Conservation (phyloP, 768 basidiomycete genomes). For the Filobasidium wieringae region DNA sequence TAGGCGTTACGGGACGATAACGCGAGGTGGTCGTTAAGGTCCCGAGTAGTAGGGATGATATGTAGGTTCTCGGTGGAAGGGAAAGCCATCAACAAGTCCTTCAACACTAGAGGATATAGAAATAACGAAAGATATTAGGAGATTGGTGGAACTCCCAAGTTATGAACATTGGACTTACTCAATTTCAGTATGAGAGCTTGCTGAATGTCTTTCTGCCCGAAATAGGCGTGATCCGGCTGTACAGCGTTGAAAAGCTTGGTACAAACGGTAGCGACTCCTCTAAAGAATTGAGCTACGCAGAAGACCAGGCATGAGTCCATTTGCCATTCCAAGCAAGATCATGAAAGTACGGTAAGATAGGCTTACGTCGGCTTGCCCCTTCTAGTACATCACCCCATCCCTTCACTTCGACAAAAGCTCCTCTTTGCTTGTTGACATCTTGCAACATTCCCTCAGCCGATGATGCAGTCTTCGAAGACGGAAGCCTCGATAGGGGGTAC, state of each 20-base stretch:
- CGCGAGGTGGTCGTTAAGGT: slow-evolving; percentile 56
- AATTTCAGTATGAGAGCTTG: slow-evolving; percentile 71
- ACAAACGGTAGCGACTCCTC: slow-evolving; percentile 88
- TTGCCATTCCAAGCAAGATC: background rate
- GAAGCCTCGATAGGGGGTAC: slow-evolving; percentile 55
- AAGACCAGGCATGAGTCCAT: background rate
- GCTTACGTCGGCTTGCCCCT: slow-evolving; percentile 56
- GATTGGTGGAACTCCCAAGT: background rate
- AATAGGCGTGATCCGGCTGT: slow-evolving; percentile 85
- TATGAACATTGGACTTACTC: slow-evolving; percentile 18
- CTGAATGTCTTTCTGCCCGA: slow-evolving; percentile 98
- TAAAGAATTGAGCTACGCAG: slow-evolving; percentile 64
- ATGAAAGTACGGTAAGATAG: background rate
- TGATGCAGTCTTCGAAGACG: background rate
- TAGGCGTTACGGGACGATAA: slow-evolving; percentile 86
- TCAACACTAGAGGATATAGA: slow-evolving; percentile 43
- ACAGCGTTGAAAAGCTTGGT: slow-evolving; percentile 89
- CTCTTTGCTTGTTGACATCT: slow-evolving; percentile 58
- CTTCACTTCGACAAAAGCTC: slow-evolving; percentile 84
- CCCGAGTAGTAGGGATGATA: slow-evolving; percentile 73
- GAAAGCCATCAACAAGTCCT: slow-evolving; percentile 68
- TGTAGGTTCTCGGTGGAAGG: slow-evolving; percentile 63
- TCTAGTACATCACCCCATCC: slow-evolving; percentile 90
- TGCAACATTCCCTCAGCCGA: slow-evolving; percentile 58
- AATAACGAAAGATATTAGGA: background rate